Percentiles rank a stretch among this genome's conserved stretches.
Evolutionary conservation across 176 grass and related monocot genomes (phyloP).

Genomic region (Panicum miliaceum): DNA sequence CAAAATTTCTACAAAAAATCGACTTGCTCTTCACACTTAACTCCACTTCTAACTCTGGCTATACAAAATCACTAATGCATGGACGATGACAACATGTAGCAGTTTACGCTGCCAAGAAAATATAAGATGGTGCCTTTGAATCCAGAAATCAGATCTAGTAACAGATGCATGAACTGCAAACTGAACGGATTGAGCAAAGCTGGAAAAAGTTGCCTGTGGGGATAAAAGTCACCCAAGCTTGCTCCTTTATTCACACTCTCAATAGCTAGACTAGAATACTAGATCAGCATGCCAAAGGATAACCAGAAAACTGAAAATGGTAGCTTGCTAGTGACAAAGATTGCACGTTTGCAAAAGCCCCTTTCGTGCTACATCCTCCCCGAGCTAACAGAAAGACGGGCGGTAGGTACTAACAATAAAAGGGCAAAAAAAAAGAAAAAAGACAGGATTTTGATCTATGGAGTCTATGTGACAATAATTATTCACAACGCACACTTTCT

Average conservation of each 20-base stretch:
- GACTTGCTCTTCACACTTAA: slow-evolving; percentile 1
- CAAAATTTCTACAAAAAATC: not conserved
- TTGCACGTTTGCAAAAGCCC: not conserved
- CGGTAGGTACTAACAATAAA: not conserved
- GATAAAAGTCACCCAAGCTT: not conserved
- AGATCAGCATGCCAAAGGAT: slow-evolving; percentile 17
- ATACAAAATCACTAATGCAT: not conserved
- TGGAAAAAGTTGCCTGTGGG: not conserved
- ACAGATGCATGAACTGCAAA: slow-evolving; percentile 12
- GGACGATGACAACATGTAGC: not conserved
- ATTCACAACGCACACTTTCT: not conserved
- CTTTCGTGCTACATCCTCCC: not conserved
- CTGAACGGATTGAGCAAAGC: not conserved
- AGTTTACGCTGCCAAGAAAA: not conserved
- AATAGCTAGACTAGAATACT: slow-evolving; percentile 33
- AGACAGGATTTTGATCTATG: not conserved
- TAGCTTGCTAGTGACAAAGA: slow-evolving; percentile 13
- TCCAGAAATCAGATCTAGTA: not conserved
- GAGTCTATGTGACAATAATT: not conserved
- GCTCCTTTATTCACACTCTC: not conserved
- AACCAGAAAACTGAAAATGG: not conserved
- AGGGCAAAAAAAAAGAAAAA: not conserved
- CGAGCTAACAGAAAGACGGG: slow-evolving; percentile 14
- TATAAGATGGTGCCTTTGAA: not conserved
- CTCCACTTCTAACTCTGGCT: slow-evolving; percentile 5